phyloP scores from a whole-genome alignment of 371 early-diverging fungal species.

The Cokeromyces recurvatus region DNA sequence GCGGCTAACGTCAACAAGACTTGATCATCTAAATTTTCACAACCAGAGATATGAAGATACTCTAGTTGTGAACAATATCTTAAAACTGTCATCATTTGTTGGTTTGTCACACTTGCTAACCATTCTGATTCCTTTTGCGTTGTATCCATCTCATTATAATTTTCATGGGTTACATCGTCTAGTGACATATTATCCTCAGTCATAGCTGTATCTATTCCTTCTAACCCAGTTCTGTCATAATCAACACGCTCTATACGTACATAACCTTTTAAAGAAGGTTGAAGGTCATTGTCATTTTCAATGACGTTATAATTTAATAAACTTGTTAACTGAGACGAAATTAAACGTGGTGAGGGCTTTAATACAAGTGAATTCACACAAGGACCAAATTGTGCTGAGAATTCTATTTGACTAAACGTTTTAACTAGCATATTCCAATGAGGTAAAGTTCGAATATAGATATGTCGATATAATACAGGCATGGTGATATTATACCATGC shows the following conservation, averaged over 20 bases:
- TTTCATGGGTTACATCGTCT: constrained; percentile 11
- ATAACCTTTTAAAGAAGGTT: constrained; percentile 20
- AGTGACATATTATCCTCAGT: background rate
- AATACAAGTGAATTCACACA: constrained; percentile 24
- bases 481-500: constrained; percentile 28
- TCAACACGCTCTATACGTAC: constrained; percentile 24
- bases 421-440: constrained; percentile 25
- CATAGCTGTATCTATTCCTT: constrained; percentile 14
- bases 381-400: constrained; percentile 6
- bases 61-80: constrained; percentile 14
- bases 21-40: constrained; percentile 22
- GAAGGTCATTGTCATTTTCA: constrained; percentile 15
- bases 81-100: constrained; percentile 15
- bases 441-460: constrained; percentile 25
- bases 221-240: constrained; percentile 28
- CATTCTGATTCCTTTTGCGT: constrained; percentile 38
- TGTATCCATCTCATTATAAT: constrained; percentile 32
- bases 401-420: constrained; percentile 2
- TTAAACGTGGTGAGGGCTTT: constrained; percentile 26
- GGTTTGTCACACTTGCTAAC: constrained; percentile 19
- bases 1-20: constrained; percentile 7
- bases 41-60: constrained; percentile 30
- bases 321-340: constrained; percentile 19
- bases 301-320: constrained; percentile 7
- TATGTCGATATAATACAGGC: constrained; percentile 28